Base-by-base conservation (phyloP, 169 alveolate genomes). In the Cryptosporidium sp. region DNA sequence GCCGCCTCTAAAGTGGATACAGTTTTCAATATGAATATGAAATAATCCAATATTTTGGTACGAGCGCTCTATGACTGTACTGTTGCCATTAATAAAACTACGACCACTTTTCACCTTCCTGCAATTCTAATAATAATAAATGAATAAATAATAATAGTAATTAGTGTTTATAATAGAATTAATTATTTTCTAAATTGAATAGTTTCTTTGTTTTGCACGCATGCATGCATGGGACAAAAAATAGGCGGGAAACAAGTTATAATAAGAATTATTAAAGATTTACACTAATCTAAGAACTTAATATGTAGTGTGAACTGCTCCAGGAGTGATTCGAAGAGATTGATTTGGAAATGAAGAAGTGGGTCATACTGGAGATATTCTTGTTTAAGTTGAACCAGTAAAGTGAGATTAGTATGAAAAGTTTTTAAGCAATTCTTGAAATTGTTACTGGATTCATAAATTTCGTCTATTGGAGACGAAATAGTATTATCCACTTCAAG, bases 1-100 rank as follows among this genome's bases (percentile, higher is more conserved):
- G 65, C 89, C 18, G 89, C 89, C 39, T 62, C 89, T 16, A 60
- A 65, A 35, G 89, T 80, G 35, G 89, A 80, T 48, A 80, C 89
- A 5, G 75, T 80, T 16, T 42, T 80, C 37, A 80, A 65, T 23
- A 56, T 56, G 67, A 56, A 26, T 56, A 56, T 56, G 10, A 56
- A 26, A 56, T 56, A 26, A 10, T 23, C 3, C 35, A 7, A 5
- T 56, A 18, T 53, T 53, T 6, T 23, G 29, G 62, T 7, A n/a
- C 10, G 7, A 16, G 31, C 0, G 7, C n/a, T 42, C 16, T 42
- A 8, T 12, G 16, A 42, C 16, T 2, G 9, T 37, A 37, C 44
- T 4, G 9, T 37, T 37, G 65, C 37, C 21, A 53, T 5, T 53
- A 6, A 53, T 53, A 14, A 0, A 37, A 4, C 44, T 7, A 5